phyloP scores from a whole-genome alignment of 108 stramenopile genomes.

The Cylindrotheca closterium region DNA sequence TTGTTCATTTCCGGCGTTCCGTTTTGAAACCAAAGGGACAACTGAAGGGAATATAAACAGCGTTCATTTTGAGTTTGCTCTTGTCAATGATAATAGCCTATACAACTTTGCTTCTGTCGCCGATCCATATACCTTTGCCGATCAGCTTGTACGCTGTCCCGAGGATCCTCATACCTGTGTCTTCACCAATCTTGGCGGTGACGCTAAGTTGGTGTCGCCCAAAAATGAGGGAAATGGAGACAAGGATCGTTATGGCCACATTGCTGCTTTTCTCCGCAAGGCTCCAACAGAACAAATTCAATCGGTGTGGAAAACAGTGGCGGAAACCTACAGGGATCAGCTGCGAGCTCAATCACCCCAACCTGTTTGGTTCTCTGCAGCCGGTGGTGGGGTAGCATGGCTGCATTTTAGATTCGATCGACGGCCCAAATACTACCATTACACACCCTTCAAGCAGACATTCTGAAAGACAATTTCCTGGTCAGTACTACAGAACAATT shows the following conservation, averaged over 20 bases:
- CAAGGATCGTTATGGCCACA: constrained; percentile 42
- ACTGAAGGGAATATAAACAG: constrained; percentile 1
- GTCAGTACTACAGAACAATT: no score
- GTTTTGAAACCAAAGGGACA: constrained; percentile 37
- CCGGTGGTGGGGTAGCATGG: constrained; percentile 82
- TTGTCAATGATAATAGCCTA: constrained; percentile 49
- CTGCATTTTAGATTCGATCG: constrained; percentile 79
- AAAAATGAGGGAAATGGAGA: constrained; percentile 13
- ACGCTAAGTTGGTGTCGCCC: constrained; percentile 57
- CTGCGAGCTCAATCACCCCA: constrained; percentile 10
- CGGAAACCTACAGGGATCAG: constrained; percentile 30
- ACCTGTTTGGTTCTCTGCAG: constrained; percentile 76
- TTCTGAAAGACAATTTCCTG: no score
- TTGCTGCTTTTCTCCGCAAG: constrained; percentile 54
- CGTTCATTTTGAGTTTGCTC: constrained; percentile 64
- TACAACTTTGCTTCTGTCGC: constrained; percentile 49
- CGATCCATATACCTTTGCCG: constrained; percentile 51
- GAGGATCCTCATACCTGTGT: neutral
- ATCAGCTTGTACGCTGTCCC: constrained; percentile 24
- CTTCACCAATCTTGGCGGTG: constrained; percentile 67
- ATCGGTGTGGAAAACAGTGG: constrained; percentile 52
- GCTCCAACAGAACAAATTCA: constrained; percentile 46
- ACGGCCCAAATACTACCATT: constrained; percentile 83
- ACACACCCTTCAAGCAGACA: constrained; percentile 39
- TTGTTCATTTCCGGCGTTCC: constrained; percentile 20